Percentiles rank a stretch among this genome's conserved stretches.
Evolutionary conservation across 1,139 yeast genomes (phyloP).

Genomic region (Saccharomyces pastorianus): DNA sequence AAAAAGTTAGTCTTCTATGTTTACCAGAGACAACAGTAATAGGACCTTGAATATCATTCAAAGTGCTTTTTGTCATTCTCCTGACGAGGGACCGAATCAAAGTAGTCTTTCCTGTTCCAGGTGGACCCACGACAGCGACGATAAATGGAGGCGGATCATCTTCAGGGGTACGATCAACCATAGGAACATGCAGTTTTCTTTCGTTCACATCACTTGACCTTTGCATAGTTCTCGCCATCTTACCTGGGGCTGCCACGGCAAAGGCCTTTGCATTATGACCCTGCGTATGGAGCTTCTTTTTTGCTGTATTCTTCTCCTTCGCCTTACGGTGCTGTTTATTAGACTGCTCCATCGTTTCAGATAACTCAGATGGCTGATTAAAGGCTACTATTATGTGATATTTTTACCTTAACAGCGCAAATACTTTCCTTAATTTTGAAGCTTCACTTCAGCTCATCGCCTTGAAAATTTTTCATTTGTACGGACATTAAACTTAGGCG

Average conservation of each 20-base stretch:
- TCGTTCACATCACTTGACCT: constrained; percentile 83
- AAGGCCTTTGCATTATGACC: constrained; percentile 93
- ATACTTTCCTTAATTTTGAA: not conserved
- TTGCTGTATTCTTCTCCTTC: constrained; percentile 55
- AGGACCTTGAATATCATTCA: constrained; percentile 88
- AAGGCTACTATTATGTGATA: not conserved
- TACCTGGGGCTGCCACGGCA: constrained; percentile 87
- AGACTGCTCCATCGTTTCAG: constrained; percentile 37
- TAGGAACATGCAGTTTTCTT: constrained; percentile 85
- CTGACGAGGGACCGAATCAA: constrained; percentile 82
- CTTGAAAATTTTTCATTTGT: not conserved
- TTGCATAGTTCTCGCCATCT: constrained; percentile 74
- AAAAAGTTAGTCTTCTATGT: constrained; percentile 81
- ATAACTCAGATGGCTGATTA: not conserved
- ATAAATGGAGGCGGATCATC: constrained; percentile 96
- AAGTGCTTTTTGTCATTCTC: constrained; percentile 79
- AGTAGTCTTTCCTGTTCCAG: constrained; percentile 96
- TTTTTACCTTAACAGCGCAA: not conserved
- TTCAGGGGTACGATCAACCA: constrained; percentile 96
- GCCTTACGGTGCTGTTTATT: constrained; percentile 56
- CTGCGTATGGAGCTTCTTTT: constrained; percentile 81
- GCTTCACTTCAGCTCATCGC: not conserved
- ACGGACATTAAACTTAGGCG: not conserved
- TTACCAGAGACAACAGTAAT: constrained; percentile 97
- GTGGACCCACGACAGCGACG: constrained; percentile 96